Evolutionary conservation across 2,329 filamentous ascomycete species (phyloP).

Genomic region (Cyphellophora europaea): DNA sequence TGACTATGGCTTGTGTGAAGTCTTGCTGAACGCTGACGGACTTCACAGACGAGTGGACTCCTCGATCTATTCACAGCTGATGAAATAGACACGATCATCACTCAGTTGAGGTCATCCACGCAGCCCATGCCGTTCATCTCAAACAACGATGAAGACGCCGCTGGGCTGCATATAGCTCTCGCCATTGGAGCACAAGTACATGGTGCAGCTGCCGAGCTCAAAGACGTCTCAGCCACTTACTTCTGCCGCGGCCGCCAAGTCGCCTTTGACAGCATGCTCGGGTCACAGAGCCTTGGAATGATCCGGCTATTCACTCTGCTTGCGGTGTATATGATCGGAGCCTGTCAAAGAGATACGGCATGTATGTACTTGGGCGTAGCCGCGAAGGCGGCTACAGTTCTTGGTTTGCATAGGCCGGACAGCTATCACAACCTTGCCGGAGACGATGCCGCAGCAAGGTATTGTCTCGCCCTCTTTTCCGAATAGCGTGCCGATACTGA

Average conservation of each 20-base stretch:
- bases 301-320: conserved; percentile 46
- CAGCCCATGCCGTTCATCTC: neutral
- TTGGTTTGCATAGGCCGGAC: conserved; percentile 42
- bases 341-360: conserved; percentile 49
- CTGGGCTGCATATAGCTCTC: conserved; percentile 35
- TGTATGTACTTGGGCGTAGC: conserved; percentile 57
- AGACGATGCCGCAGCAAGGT: no score
- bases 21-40: neutral
- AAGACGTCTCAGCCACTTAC: conserved; percentile 27
- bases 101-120: neutral
- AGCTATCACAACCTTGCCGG: conserved; percentile 18
- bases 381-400: conserved; percentile 45
- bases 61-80: conserved; percentile 27
- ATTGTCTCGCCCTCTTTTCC: no score
- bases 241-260: conserved; percentile 41
- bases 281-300: conserved; percentile 45
- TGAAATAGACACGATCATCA: conserved; percentile 14
- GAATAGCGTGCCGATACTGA: no score
- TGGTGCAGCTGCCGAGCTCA: conserved; percentile 20
- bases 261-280: conserved; percentile 43
- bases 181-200: conserved; percentile 45
- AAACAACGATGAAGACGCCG: conserved; percentile 11
- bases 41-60: conserved; percentile 30
- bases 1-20: neutral
- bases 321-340: conserved; percentile 51